Percentiles rank a stretch among this genome's conserved stretches.
These are phyloP conservation scores for Phanerochaete carnosa DNA, from an alignment of 768 basidiomycete species.

Conservation along the genomic window DNA sequence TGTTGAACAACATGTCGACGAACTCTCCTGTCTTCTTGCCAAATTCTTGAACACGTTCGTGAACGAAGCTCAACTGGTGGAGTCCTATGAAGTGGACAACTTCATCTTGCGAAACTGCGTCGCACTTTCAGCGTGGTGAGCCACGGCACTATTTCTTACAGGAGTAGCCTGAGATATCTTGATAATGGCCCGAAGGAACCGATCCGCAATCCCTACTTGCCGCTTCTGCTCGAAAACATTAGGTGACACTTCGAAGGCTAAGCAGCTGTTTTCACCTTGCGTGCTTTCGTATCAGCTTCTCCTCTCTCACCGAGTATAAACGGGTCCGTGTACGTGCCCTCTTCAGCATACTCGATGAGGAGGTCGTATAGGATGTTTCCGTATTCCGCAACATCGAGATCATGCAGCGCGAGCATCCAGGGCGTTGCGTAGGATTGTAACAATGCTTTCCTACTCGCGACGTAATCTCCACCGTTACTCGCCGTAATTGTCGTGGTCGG, in stretches of 20 bases:
- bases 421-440: conserved; percentile 52
- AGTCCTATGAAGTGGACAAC: conserved; percentile 68
- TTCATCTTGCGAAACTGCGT: conserved; percentile 64
- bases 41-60: conserved; percentile 64
- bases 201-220: conserved; percentile 17
- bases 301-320: conserved; percentile 14
- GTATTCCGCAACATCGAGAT: conserved; percentile 54
- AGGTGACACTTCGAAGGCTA: not conserved
- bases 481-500: conserved; percentile 35
- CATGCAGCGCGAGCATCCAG: conserved; percentile 71
- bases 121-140: conserved; percentile 59
- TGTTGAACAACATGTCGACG: conserved; percentile 43
- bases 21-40: conserved; percentile 49
- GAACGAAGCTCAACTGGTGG: conserved; percentile 55
- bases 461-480: conserved; percentile 69
- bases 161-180: conserved; percentile 50
- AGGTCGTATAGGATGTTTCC: conserved; percentile 49
- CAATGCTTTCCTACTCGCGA: conserved; percentile 54
- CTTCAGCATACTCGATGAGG: conserved; percentile 44
- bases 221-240: not conserved
- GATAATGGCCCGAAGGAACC: conserved; percentile 45
- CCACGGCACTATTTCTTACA: no score
- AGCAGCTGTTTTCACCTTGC: not conserved
- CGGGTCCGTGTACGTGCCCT: conserved; percentile 12
- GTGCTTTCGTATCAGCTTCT: not conserved